Evolutionary conservation across 169 alveolate species (phyloP).

Genomic region (Plasmodium falciparum): DNA sequence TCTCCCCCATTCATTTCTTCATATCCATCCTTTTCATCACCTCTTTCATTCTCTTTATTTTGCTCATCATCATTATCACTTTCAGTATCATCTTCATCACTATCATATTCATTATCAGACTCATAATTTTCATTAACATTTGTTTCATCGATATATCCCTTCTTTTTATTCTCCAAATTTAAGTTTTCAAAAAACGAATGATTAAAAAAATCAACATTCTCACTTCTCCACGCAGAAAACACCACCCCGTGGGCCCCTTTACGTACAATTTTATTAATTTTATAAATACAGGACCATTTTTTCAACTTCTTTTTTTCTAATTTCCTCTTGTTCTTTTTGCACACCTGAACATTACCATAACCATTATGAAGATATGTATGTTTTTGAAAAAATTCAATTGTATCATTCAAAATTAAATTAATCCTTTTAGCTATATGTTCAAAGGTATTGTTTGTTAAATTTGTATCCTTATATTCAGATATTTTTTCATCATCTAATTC

Average conservation of each 20-base stretch:
- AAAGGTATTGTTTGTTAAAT: constrained; percentile 4
- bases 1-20: background rate
- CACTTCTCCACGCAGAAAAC: constrained; percentile 53
- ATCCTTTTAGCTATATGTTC: constrained; percentile 45
- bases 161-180: background rate
- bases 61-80: background rate
- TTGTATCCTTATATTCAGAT: background rate
- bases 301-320: constrained; percentile 25
- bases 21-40: background rate
- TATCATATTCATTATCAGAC: background rate
- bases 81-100: constrained; percentile 10
- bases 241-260: constrained; percentile 74
- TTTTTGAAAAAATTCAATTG: constrained; percentile 37
- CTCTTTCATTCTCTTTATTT: constrained; percentile 1
- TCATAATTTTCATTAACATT: background rate
- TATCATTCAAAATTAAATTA: constrained; percentile 36
- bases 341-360: constrained; percentile 34
- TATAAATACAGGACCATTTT: constrained; percentile 61
- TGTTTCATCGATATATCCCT: background rate
- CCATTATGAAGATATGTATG: constrained; percentile 50
- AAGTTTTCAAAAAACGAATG: background rate
- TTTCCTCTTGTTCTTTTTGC: constrained; percentile 16
- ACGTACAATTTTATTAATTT: constrained; percentile 41
- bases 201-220: background rate
- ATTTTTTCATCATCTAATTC: background rate